phyloP scores from a whole-genome alignment of 345 rosid species.

The Brassica napus region Da-Ae NC_063445.1:4800001-4800500 shows the following conservation, averaged over 20 bases:
- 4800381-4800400: neutral
- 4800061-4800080: neutral
- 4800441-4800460: neutral
- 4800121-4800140: neutral
- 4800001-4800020: neutral
- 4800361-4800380: conserved; percentile 8
- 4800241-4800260: neutral
- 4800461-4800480: neutral
- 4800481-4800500: neutral
- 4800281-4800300: neutral
- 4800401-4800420: neutral
- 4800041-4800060: neutral
- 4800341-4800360: conserved; percentile 1
- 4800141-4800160: neutral
- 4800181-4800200: conserved; percentile 36
- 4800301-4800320: neutral
- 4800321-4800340: neutral
- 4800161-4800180: neutral
- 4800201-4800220: neutral
- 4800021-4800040: neutral
- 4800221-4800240: neutral
- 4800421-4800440: neutral
- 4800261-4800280: neutral
- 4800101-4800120: neutral
- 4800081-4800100: neutral